Conservation (phyloP, 805 yeast species). For the Barnettozyma sucrosica region DNA sequence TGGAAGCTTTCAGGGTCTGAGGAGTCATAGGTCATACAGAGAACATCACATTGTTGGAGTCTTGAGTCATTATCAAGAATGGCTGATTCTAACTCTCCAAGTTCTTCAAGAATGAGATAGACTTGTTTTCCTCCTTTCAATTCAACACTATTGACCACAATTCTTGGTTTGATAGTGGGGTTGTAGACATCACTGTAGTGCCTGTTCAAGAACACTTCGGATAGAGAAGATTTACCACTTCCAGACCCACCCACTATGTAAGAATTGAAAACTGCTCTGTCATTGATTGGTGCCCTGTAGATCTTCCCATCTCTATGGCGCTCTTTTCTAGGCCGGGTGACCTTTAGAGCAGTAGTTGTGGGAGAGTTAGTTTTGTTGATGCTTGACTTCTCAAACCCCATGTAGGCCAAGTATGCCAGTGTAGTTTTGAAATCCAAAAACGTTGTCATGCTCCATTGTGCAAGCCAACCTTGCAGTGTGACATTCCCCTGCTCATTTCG, state of each 20-base stretch:
- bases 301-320: slow-evolving; percentile 59
- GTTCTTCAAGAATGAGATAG: slow-evolving; percentile 82
- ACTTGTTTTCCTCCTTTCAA: slow-evolving; percentile 93
- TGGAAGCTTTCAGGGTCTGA: slow-evolving; percentile 95
- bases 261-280: slow-evolving; percentile 90
- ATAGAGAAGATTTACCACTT: slow-evolving; percentile 80
- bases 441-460: slow-evolving; percentile 98
- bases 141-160: slow-evolving; percentile 90
- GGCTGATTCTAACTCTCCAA: slow-evolving; percentile 82
- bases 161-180: slow-evolving; percentile 75
- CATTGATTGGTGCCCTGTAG: slow-evolving; percentile 65
- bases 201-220: slow-evolving; percentile 77
- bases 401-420: slow-evolving; percentile 79
- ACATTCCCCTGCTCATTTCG: slow-evolving; percentile 86
- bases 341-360: slow-evolving; percentile 52
- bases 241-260: slow-evolving; percentile 79
- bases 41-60: slow-evolving; percentile 81
- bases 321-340: slow-evolving; percentile 74
- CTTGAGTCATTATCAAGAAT: slow-evolving; percentile 64
- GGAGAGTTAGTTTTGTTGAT: slow-evolving; percentile 16
- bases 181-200: slow-evolving; percentile 63
- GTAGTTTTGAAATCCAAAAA: slow-evolving; percentile 79
- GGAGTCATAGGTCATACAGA: slow-evolving; percentile 88
- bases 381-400: slow-evolving; percentile 64
- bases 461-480: slow-evolving; percentile 96